These are phyloP conservation scores for Lepraria neglecta DNA, from an alignment of 495 filamentous ascomycete species.

Conservation along the genomic window DNA sequence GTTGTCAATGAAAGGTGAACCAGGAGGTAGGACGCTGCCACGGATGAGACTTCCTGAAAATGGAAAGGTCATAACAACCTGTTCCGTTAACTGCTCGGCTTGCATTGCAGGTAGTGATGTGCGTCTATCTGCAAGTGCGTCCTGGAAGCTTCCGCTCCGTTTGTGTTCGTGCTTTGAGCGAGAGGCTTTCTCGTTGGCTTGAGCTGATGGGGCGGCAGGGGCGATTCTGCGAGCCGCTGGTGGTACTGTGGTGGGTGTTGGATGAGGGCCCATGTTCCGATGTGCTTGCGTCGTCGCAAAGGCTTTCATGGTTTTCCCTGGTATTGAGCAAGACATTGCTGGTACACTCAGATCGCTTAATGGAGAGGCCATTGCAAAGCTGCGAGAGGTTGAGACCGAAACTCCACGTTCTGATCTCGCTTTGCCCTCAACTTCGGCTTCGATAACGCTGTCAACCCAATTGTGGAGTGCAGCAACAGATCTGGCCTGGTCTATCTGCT, in stretches of 20 bases:
- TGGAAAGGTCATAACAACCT: conserved; percentile 53
- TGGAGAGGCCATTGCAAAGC: conserved; percentile 38
- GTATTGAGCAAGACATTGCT: conserved; percentile 78
- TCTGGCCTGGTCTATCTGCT: conserved; percentile 37
- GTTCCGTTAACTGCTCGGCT: conserved; percentile 38
- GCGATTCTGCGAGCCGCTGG: conserved; percentile 34
- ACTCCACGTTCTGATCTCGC: conserved; percentile 39
- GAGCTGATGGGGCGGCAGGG: conserved; percentile 27
- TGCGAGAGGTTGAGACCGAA: conserved; percentile 42
- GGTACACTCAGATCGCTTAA: conserved; percentile 55
- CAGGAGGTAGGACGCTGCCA: conserved; percentile 70
- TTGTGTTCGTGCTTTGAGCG: conserved; percentile 53
- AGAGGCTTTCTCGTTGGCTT: conserved; percentile 26
- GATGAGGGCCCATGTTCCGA: conserved; percentile 54
- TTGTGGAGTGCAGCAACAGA: conserved; percentile 33
- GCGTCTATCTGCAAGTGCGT: conserved; percentile 74
- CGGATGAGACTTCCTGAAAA: conserved; percentile 80
- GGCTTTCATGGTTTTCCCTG: conserved; percentile 52
- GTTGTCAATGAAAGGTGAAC: conserved; percentile 67
- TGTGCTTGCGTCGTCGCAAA: conserved; percentile 35
- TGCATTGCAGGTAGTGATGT: conserved; percentile 49
- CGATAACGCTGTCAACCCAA: conserved; percentile 45
- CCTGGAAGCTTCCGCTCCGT: conserved; percentile 72
- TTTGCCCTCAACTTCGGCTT: conserved; percentile 36
- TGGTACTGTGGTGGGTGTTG: conserved; percentile 50